Evolutionary conservation across 352 stramenopile genomes (phyloP).

Genomic region (Thraustochytrium striatum): DNA sequence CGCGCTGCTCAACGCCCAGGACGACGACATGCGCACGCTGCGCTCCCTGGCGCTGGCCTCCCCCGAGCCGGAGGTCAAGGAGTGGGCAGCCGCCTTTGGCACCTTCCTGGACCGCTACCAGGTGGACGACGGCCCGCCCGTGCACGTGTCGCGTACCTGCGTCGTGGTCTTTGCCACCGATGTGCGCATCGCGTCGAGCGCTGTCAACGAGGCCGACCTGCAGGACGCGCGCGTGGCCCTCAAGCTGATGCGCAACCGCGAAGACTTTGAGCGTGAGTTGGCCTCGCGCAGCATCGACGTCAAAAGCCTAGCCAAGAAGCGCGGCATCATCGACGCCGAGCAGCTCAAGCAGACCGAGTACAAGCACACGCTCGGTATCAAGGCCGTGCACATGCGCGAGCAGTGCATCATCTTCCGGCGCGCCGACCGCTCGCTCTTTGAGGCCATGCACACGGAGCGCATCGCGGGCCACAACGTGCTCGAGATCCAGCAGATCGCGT

Average conservation of each 20-base stretch:
- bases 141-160: slow-evolving; percentile 39
- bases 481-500: slow-evolving; percentile 16
- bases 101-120: slow-evolving; percentile 27
- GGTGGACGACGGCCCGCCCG: slow-evolving; percentile 17
- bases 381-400: not conserved
- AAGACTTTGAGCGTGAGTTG: slow-evolving; percentile 34
- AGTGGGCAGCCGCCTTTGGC: slow-evolving; percentile 22
- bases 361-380: slow-evolving; percentile 10
- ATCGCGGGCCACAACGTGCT: not conserved
- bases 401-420: slow-evolving; percentile 32
- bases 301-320: not conserved
- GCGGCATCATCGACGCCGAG: too few relatives aligned
- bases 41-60: slow-evolving; percentile 23
- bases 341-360: not conserved
- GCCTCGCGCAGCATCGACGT: slow-evolving; percentile 10
- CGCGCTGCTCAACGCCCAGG: slow-evolving; percentile 15
- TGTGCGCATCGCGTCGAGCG: not conserved
- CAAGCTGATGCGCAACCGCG: slow-evolving; percentile 31
- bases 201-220: not conserved
- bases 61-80: slow-evolving; percentile 6
- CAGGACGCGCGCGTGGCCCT: slow-evolving; percentile 20
- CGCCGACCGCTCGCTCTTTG: slow-evolving; percentile 40
- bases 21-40: slow-evolving; percentile 16
- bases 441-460: slow-evolving; percentile 44
- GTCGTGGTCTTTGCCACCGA: slow-evolving; percentile 43